Conservation (phyloP, 2,329 filamentous ascomycete species). For the Davidsoniella virescens region DNA sequence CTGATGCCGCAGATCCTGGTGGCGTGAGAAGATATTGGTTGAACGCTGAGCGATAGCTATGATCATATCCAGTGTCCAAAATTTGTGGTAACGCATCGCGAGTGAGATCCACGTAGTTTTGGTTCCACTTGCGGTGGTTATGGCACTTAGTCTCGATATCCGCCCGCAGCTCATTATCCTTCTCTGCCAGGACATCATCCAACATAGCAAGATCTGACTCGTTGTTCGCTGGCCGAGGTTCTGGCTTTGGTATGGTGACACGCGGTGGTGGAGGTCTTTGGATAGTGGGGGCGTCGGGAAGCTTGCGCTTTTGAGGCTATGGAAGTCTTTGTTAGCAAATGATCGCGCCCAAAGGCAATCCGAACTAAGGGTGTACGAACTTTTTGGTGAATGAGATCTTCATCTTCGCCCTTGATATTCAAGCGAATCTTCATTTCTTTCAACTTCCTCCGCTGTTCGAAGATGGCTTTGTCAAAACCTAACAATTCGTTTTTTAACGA, state of each 20-base stretch:
- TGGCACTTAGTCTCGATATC: constrained; percentile 78
- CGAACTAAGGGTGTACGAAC: constrained; percentile 30
- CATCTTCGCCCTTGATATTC: constrained; percentile 81
- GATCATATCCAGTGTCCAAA: constrained; percentile 41
- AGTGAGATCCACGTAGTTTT: constrained; percentile 76
- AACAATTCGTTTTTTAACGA: constrained; percentile 62
- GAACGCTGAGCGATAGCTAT: constrained; percentile 54
- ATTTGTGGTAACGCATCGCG: constrained; percentile 70
- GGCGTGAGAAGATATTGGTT: constrained; percentile 55
- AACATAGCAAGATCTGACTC: constrained; percentile 68
- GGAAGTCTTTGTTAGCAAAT: constrained; percentile 22
- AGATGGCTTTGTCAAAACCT: constrained; percentile 58
- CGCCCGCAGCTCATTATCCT: constrained; percentile 61
- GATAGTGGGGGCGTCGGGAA: constrained; percentile 37
- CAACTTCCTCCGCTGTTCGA: constrained; percentile 64
- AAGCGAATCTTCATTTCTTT: constrained; percentile 81
- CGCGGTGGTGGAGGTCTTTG: constrained; percentile 51
- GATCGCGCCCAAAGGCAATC: constrained; percentile 5
- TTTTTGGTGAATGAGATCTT: constrained; percentile 89
- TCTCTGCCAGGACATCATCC: constrained; percentile 62
- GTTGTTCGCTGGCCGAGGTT: constrained; percentile 20
- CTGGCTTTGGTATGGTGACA: constrained; percentile 32
- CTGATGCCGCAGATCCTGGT: constrained; percentile 38
- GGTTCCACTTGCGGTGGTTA: constrained; percentile 85
- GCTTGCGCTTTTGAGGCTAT: constrained; percentile 56